A percentile compares a stretch with the other conserved stretches of the same genome.
These are phyloP conservation scores for Nicotiana obtusifolia DNA, from an alignment of 257 asterid species.

Conservation along the genomic window DNA sequence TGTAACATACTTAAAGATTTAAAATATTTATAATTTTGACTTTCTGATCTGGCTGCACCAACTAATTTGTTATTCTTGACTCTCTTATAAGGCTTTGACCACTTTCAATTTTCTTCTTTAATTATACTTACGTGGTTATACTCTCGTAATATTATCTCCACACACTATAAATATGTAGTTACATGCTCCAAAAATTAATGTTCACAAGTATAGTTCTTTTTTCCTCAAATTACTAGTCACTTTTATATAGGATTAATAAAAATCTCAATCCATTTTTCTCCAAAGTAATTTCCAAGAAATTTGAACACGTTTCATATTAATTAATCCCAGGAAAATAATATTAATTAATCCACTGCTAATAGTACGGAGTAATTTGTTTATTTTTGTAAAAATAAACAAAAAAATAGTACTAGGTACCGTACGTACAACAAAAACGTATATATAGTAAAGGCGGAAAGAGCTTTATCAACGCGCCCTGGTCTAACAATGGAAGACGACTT, in stretches of 20 bases:
- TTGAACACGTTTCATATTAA: neutral
- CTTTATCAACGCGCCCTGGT: neutral
- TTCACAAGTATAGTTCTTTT: too few relatives aligned
- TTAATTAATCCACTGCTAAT: too few relatives aligned
- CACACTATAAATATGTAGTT: neutral
- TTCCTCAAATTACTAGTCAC: neutral
- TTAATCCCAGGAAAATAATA: too few relatives aligned
- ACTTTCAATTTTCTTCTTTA: too few relatives aligned
- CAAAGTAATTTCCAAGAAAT: too few relatives aligned
- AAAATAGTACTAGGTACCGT: neutral
- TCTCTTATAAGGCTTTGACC: too few relatives aligned
- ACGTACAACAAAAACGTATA: neutral
- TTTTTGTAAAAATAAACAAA: too few relatives aligned
- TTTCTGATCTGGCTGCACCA: too few relatives aligned
- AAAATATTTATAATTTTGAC: too few relatives aligned
- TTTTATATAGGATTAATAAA: neutral
- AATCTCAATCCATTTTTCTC: neutral
- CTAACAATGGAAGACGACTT: neutral
- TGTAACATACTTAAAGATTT: too few relatives aligned
- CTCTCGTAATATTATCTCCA: neutral
- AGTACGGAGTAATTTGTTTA: too few relatives aligned
- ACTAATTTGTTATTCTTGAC: too few relatives aligned
- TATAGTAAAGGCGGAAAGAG: neutral
- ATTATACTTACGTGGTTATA: neutral
- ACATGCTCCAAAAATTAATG: neutral